These are phyloP conservation scores for Halenospora varia DNA, from an alignment of 495 filamentous ascomycete genomes.

Conservation along the genomic window DNA sequence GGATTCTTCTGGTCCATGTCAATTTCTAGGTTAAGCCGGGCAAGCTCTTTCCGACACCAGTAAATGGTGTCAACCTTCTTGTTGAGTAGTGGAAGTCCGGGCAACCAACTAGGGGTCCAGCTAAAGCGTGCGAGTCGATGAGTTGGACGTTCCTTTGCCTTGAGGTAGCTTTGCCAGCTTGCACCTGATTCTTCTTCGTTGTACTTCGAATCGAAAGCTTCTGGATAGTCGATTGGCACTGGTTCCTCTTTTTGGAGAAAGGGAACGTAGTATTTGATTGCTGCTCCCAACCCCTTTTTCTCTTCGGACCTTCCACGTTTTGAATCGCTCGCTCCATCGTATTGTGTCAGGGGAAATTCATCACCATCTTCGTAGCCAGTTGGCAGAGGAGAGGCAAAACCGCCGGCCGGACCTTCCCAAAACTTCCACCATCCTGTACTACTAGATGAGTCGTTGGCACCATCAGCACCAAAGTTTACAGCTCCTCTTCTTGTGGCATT, in stretches of 20 bases:
- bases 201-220: conserved; percentile 63
- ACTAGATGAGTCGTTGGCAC: no score
- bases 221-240: conserved; percentile 57
- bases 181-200: conserved; percentile 61
- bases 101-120: conserved; percentile 69
- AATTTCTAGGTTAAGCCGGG: conserved; percentile 87
- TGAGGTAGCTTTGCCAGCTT: conserved; percentile 83
- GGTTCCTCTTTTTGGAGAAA: conserved; percentile 35
- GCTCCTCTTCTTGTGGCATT: conserved; percentile 13
- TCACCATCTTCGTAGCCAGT: conserved; percentile 38
- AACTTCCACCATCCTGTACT: conserved; percentile 44
- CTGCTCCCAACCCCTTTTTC: conserved; percentile 40
- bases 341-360: conserved; percentile 23
- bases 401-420: conserved; percentile 49
- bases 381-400: conserved; percentile 48
- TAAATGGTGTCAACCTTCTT: conserved; percentile 96
- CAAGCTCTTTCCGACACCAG: conserved; percentile 82
- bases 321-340: conserved; percentile 8
- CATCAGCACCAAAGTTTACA: conserved; percentile 12
- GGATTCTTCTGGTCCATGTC: conserved; percentile 84
- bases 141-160: conserved; percentile 76
- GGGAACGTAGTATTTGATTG: conserved; percentile 37
- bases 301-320: conserved; percentile 30
- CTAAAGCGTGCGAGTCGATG: conserved; percentile 77
- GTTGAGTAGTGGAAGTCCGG: conserved; percentile 72